phyloP scores from a whole-genome alignment of 192 early-diverging fungal genomes.

The Phycomyces blakesleeanus region DNA sequence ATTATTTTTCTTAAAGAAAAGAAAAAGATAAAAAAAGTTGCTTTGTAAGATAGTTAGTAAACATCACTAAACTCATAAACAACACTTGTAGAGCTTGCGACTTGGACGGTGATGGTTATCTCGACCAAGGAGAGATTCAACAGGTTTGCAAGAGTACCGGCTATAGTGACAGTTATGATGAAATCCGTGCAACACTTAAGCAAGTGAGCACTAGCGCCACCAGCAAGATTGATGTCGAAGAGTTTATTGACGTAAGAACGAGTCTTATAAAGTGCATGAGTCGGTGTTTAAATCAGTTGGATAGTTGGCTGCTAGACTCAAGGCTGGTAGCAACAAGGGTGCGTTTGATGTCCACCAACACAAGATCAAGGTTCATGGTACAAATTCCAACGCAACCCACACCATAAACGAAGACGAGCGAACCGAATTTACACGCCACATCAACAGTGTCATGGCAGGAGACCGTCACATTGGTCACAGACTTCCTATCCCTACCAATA shows the following conservation, averaged over 20 bases:
- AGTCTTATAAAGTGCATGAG: not conserved
- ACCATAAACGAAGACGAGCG: conserved; percentile 99
- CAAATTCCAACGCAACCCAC: conserved; percentile 86
- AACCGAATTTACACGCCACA: conserved; percentile 92
- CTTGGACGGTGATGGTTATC: conserved; percentile 63
- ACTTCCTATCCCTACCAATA: conserved; percentile 86
- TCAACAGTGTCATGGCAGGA: conserved; percentile 78
- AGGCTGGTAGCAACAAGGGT: conserved; percentile 44
- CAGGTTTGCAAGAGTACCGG: conserved; percentile 61
- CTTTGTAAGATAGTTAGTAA: not conserved
- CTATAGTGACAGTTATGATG: conserved; percentile 67
- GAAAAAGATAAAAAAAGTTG: not conserved
- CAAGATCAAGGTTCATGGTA: conserved; percentile 85
- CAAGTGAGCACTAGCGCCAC: conserved; percentile 63
- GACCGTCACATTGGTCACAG: conserved; percentile 83
- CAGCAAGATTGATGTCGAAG: conserved; percentile 72
- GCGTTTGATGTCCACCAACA: conserved; percentile 60
- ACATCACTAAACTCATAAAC: not conserved
- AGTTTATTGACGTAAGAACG: conserved; percentile 68
- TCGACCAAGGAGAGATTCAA: conserved; percentile 66
- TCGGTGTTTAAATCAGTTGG: not conserved
- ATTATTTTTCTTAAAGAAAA: too few relatives aligned
- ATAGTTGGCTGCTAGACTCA: conserved; percentile 50
- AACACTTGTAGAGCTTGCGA: conserved; percentile 46
- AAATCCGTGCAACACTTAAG: conserved; percentile 66